phyloP scores from a whole-genome alignment of 2,329 filamentous ascomycete genomes.

The Botrytis cinerea region DNA sequence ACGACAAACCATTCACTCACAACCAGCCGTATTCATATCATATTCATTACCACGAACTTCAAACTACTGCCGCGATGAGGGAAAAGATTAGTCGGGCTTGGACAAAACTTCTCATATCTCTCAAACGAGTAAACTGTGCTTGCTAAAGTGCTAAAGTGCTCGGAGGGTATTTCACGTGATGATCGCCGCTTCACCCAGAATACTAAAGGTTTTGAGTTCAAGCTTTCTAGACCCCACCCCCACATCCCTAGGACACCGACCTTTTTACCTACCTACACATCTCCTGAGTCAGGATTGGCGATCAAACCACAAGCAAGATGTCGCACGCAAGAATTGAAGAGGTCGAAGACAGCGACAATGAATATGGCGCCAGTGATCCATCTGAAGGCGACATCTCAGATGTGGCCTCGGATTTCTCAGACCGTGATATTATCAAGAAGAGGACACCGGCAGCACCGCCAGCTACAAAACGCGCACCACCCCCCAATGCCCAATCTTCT shows the following conservation, averaged over 20 bases:
- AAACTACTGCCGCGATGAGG: background rate
- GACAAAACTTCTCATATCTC: conserved; percentile 23
- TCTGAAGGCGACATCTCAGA: conserved; percentile 80
- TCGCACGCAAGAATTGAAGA: conserved; percentile 90
- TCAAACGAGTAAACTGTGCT: conserved; percentile 22
- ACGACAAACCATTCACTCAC: background rate
- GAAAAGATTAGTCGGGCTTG: conserved; percentile 17
- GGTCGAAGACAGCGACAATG: conserved; percentile 72
- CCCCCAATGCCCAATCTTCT: conserved; percentile 42
- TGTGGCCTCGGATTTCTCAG: conserved; percentile 58
- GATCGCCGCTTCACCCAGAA: background rate
- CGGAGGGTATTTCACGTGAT: background rate
- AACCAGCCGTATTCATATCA: background rate
- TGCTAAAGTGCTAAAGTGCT: conserved; percentile 8
- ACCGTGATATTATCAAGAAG: conserved; percentile 43
- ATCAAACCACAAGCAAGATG: conserved; percentile 53
- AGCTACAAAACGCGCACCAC: conserved; percentile 34
- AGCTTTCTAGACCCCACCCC: conserved; percentile 18
- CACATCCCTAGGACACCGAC: background rate
- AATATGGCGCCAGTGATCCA: conserved; percentile 63
- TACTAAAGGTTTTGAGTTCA: background rate
- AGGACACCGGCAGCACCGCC: conserved; percentile 8
- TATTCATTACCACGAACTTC: background rate
- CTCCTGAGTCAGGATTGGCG: conserved; percentile 11
- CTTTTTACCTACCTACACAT: background rate